Evolutionary conservation across 2,329 filamentous ascomycete genomes (phyloP).

Genomic region (Aspergillus sp.): DNA sequence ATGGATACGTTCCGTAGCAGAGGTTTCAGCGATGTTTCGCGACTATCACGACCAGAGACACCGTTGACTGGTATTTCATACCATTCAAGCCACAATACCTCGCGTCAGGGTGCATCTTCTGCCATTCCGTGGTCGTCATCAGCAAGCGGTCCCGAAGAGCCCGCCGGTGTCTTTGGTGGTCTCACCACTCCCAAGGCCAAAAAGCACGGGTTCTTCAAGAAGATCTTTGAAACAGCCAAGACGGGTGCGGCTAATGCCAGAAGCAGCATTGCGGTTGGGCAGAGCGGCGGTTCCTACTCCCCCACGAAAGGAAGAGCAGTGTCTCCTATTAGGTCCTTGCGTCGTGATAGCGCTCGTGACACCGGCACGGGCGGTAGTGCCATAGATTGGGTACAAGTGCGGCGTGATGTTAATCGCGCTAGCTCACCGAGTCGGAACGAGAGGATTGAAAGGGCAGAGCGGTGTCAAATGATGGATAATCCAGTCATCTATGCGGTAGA

Average conservation of each 20-base stretch:
- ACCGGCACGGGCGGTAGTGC: conserved; percentile 61
- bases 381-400: conserved; percentile 95
- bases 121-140: conserved; percentile 58
- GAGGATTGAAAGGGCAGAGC: conserved; percentile 76
- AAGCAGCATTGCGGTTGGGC: conserved; percentile 73
- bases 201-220: conserved; percentile 90
- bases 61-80: conserved; percentile 78
- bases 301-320: conserved; percentile 53
- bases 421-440: conserved; percentile 92
- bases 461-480: conserved; percentile 92
- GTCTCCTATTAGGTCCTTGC: conserved; percentile 32
- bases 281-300: conserved; percentile 43
- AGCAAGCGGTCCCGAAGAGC: conserved; percentile 56
- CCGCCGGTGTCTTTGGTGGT: conserved; percentile 71
- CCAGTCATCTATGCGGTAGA: conserved; percentile 86
- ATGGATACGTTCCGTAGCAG: conserved; percentile 39
- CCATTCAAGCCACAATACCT: conserved; percentile 77
- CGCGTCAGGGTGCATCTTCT: conserved; percentile 59
- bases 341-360: conserved; percentile 61
- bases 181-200: conserved; percentile 72
- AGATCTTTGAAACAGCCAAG: conserved; percentile 90
- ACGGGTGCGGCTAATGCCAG: conserved; percentile 87
- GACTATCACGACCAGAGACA: conserved; percentile 47
- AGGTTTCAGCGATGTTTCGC: conserved; percentile 38
- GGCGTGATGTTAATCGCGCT: conserved; percentile 90